Evolutionary conservation across 306 rosid species (phyloP).

Genomic region (Trifolium subterraneum): DNA sequence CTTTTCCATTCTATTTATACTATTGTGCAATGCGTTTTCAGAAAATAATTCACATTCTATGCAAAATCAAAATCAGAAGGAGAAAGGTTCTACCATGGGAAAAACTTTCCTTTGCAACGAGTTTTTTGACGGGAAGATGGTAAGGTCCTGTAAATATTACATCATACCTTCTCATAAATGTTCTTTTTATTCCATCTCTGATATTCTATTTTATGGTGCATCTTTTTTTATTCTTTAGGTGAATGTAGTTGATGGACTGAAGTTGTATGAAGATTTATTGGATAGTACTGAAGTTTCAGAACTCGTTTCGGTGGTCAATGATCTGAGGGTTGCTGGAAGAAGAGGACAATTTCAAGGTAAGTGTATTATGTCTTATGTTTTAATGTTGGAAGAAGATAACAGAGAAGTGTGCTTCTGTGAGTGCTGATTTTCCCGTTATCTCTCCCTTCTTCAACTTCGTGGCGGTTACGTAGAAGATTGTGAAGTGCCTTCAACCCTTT

Average conservation of each 20-base stretch:
- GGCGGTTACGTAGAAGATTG: no score
- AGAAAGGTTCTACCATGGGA: slow-evolving; percentile 48
- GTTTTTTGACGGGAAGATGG: slow-evolving; percentile 74
- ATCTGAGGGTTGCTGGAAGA: slow-evolving; percentile 74
- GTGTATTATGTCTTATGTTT: slow-evolving; percentile 27
- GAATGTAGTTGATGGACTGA: slow-evolving; percentile 84
- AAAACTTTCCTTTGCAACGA: slow-evolving; percentile 67
- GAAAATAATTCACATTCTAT: slow-evolving; percentile 56
- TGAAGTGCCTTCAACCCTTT: no score
- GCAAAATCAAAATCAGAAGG: slow-evolving; percentile 57
- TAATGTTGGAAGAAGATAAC: background rate
- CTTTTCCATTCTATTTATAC: slow-evolving; percentile 4
- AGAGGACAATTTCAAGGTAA: slow-evolving; percentile 80
- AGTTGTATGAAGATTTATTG: slow-evolving; percentile 64
- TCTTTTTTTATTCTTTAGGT: slow-evolving; percentile 51
- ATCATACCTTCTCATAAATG: background rate
- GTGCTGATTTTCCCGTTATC: no score
- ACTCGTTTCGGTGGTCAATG: slow-evolving; percentile 68
- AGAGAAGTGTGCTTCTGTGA: no score
- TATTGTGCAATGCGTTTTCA: slow-evolving; percentile 42
- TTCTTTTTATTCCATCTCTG: background rate
- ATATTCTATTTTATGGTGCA: slow-evolving; percentile 10
- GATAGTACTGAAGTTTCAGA: slow-evolving; percentile 64
- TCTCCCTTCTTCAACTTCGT: no score
- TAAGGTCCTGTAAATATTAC: slow-evolving; percentile 46